phyloP scores from a whole-genome alignment of 106 monocot species.

The Cymbidium sinense region DNA sequence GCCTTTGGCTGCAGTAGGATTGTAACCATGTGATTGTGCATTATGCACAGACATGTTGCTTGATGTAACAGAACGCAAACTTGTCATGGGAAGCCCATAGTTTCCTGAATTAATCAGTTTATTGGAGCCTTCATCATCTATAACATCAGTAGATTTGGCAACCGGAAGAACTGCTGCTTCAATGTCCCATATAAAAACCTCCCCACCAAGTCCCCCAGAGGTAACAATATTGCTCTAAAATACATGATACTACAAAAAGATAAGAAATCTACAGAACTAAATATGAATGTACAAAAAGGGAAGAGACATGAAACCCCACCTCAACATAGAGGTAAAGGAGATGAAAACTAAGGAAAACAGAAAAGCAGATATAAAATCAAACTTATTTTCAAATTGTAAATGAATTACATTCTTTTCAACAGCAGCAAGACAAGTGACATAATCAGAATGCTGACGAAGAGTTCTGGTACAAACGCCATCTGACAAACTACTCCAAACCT shows the following conservation, averaged over 20 bases:
- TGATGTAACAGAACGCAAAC: constrained; percentile 49
- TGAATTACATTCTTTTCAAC: constrained; percentile 79
- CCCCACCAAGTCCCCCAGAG: constrained; percentile 94
- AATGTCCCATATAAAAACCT: constrained; percentile 98
- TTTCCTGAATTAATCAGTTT: constrained; percentile 43
- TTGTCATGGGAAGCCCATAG: constrained; percentile 54
- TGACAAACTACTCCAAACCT: constrained; percentile 86
- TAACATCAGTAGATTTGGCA: constrained; percentile 55
- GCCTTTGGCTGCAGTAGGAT: constrained; percentile 78
- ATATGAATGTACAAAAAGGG: not conserved
- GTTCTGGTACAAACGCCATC: constrained; percentile 74
- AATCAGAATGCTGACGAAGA: constrained; percentile 96
- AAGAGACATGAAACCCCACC: not conserved
- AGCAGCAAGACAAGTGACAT: constrained; percentile 84
- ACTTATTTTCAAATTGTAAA: not conserved
- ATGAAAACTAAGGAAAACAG: not conserved
- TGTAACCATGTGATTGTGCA: constrained; percentile 56
- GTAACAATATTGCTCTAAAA: constrained; percentile 94
- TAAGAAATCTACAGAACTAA: constrained; percentile 18
- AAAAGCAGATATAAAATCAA: not conserved
- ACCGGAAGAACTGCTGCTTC: constrained; percentile 76
- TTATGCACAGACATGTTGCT: constrained; percentile 44
- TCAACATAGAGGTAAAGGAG: not conserved
- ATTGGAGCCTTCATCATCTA: constrained; percentile 66
- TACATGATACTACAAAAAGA: constrained; percentile 29